Percentiles rank a stretch among this genome's conserved stretches.
phyloP scores from a whole-genome alignment of 2,329 filamentous ascomycete species.

The Furcasterigmium furcatum region DNA sequence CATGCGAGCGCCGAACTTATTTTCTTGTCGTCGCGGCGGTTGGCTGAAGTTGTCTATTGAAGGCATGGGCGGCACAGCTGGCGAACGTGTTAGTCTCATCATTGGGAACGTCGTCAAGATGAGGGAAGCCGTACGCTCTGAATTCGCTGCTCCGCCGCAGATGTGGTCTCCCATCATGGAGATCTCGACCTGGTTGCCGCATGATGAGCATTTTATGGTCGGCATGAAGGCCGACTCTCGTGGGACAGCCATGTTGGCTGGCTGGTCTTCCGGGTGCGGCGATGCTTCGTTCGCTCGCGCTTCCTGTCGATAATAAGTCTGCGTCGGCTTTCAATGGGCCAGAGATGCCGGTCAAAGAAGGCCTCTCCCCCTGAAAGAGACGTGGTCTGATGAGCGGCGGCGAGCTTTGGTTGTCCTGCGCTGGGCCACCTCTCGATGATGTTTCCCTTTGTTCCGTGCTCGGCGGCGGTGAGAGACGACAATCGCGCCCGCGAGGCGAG shows the following conservation, averaged over 20 bases:
- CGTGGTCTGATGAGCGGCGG: too few species aligned
- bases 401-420: too few species aligned
- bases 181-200: conserved; percentile 75
- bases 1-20: conserved; percentile 32
- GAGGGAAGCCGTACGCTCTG: not conserved
- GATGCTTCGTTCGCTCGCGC: too few species aligned
- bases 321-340: too few species aligned
- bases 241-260: conserved; percentile 43
- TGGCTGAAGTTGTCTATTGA: conserved; percentile 20
- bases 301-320: too few species aligned
- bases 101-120: not conserved
- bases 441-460: too few species aligned
- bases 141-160: conserved; percentile 50
- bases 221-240: conserved; percentile 71
- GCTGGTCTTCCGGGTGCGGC: too few species aligned
- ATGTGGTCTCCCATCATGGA: conserved; percentile 83
- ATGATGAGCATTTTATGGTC: conserved; percentile 84
- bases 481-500: not conserved
- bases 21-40: conserved; percentile 19
- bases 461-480: too few species aligned
- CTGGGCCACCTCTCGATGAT: too few species aligned
- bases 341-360: too few species aligned
- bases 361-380: too few species aligned
- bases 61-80: conserved; percentile 36
- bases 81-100: not conserved